Conservation (phyloP, 768 basidiomycete genomes). For the Naganishia vaughanmartiniae region DNA sequence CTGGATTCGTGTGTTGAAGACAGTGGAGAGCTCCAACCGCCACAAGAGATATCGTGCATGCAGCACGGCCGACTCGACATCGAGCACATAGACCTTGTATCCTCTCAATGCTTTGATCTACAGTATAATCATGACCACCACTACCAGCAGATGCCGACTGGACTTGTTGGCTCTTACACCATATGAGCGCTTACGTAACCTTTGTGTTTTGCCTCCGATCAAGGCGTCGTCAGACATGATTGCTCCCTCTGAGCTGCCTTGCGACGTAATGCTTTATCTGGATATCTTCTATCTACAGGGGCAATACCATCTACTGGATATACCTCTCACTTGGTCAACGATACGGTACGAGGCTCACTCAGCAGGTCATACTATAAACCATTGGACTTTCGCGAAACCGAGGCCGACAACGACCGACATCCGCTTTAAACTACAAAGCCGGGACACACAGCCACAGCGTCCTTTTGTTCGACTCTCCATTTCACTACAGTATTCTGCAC, state of each 20-base stretch:
- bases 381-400: not conserved
- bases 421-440: not conserved
- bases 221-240: slow-evolving; percentile 6
- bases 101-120: too few species aligned
- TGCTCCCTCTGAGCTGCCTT: too few species aligned
- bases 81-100: too few species aligned
- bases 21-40: too few species aligned
- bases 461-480: slow-evolving; percentile 3
- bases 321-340: not conserved
- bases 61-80: too few species aligned
- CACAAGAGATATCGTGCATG: too few species aligned
- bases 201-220: slow-evolving; percentile 3
- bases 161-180: too few species aligned
- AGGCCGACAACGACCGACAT: slow-evolving; percentile 3
- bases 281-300: not conserved
- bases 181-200: not conserved
- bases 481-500: not conserved
- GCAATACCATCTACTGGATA: not conserved
- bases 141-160: too few species aligned
- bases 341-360: not conserved
- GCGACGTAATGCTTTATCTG: slow-evolving; percentile 10
- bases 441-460: slow-evolving; percentile 18
- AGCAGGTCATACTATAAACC: not conserved
- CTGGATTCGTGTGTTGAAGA: too few species aligned
- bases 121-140: too few species aligned